Evolutionary conservation across 73 alveolate genomes (phyloP), one percentile per base, ranked within the genome.

Genomic region (Stentor roeselii): DNA sequence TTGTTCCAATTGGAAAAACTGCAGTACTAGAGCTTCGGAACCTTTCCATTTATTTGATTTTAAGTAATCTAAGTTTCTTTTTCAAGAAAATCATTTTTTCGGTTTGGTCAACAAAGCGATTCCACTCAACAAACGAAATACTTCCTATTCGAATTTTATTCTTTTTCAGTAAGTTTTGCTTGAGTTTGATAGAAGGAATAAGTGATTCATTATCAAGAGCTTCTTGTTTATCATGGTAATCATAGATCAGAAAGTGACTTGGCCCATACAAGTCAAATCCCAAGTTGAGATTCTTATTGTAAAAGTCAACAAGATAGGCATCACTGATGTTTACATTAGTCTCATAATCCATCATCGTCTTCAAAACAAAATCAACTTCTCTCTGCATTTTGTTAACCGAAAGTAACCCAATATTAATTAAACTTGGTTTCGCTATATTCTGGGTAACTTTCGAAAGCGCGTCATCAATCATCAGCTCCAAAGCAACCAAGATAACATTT

Each of bases 341-440:
- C 21, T 50, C 67, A 50, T 50, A 50, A 6, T 50, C 30, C 6
- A 50, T 6, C 21, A 50, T 11, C 6, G 21, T 6, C 21, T 50
- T 50, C 67, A 50, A 50, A 50, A 50, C 21, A 50, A 50, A 50
- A 50, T 50, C 67, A 50, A 50, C 67, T 50, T 50, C 67, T 50
- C 67, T 50, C 6, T 50, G 67, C 21, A 50, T 11, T 21, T 21
- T 50, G 21, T 21, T 50, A 11, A 21, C 67, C 6, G 67, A 50
- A 11, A 50, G 21, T 21, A 50, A 11, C 67, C 30, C 6, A 6
- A 50, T 50, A 50, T 50, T 50, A 50, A 11, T 6, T 21, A 11
- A 11, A 21, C 67, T 50, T n/a, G n/a, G n/a, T 50, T 50, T 50
- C 21, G 67, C 21, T 11, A 50, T 6, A 50, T 50, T 50, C 6